Evolutionary conservation across 768 basidiomycete species (phyloP).

Genomic region (Tulasnella sp.): DNA sequence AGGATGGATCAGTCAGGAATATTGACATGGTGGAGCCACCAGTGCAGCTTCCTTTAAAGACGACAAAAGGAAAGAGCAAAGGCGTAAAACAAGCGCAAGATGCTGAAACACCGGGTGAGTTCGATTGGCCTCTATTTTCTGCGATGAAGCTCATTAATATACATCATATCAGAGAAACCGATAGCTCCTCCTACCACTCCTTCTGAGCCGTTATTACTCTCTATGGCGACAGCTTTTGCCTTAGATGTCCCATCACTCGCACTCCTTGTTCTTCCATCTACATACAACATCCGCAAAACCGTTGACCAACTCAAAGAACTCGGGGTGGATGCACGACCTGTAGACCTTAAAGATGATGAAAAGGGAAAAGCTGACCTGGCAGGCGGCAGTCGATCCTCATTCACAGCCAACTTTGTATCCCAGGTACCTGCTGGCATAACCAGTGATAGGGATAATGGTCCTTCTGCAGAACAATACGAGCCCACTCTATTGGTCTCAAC

Average conservation of each 20-base stretch:
- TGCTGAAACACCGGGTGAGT: too few species aligned
- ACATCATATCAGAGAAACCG: background rate
- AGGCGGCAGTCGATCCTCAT: background rate
- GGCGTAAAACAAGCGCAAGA: background rate
- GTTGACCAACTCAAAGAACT: background rate
- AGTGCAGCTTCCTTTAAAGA: background rate
- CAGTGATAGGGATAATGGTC: background rate
- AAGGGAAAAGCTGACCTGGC: constrained; percentile 5
- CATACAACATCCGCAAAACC: constrained; percentile 6
- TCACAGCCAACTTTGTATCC: background rate
- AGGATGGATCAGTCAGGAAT: constrained; percentile 4
- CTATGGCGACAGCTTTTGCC: constrained; percentile 6
- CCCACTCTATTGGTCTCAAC: constrained; percentile 9
- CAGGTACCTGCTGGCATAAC: too few species aligned
- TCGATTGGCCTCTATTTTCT: background rate
- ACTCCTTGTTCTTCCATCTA: constrained; percentile 11
- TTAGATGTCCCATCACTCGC: constrained; percentile 11
- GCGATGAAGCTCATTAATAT: background rate
- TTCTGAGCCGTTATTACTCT: background rate
- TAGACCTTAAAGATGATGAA: constrained; percentile 1
- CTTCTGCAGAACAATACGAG: background rate
- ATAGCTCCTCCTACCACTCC: background rate
- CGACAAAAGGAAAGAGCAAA: constrained; percentile 1
- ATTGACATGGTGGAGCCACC: constrained; percentile 9
- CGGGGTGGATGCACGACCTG: background rate